Conservation (phyloP, 2,329 filamentous ascomycete genomes). For the Xylariaceae sp. region DNA sequence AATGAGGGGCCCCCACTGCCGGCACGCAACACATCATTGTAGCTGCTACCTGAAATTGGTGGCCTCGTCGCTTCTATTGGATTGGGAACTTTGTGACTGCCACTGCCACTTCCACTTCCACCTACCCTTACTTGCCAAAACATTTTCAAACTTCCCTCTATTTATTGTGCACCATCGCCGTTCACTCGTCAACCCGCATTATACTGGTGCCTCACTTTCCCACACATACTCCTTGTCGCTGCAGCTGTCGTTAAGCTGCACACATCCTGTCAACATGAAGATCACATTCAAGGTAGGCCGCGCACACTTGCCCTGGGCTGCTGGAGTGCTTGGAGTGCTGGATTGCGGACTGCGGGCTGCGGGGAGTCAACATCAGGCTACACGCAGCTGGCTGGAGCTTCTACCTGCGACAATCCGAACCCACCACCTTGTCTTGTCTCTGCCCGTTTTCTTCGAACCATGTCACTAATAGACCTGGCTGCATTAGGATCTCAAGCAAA, state of each 20-base stretch:
- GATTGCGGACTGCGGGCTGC: slow-evolving; percentile 8
- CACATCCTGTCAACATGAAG: slow-evolving; percentile 63
- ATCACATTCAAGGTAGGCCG: slow-evolving; percentile 67
- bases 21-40: slow-evolving; percentile 31
- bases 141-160: slow-evolving; percentile 23
- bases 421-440: slow-evolving; percentile 15
- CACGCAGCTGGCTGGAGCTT: slow-evolving; percentile 27
- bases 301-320: not conserved
- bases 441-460: not conserved
- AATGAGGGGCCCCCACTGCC: slow-evolving; percentile 16
- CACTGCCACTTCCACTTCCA: slow-evolving; percentile 7
- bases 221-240: no score
- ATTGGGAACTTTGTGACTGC: slow-evolving; percentile 4
- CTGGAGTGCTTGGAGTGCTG: not conserved
- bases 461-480: slow-evolving; percentile 12
- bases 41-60: slow-evolving; percentile 32
- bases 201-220: slow-evolving; percentile 10
- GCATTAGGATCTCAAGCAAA: slow-evolving; percentile 90
- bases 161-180: slow-evolving; percentile 24
- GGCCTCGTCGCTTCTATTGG: no score
- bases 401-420: slow-evolving; percentile 24
- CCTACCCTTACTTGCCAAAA: not conserved
- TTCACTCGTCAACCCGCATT: slow-evolving; percentile 19
- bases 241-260: slow-evolving; percentile 35
- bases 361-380: slow-evolving; percentile 29